These are phyloP conservation scores for Eimeria falciformis DNA, from an alignment of 169 alveolate genomes.

Conservation along the genomic window DNA sequence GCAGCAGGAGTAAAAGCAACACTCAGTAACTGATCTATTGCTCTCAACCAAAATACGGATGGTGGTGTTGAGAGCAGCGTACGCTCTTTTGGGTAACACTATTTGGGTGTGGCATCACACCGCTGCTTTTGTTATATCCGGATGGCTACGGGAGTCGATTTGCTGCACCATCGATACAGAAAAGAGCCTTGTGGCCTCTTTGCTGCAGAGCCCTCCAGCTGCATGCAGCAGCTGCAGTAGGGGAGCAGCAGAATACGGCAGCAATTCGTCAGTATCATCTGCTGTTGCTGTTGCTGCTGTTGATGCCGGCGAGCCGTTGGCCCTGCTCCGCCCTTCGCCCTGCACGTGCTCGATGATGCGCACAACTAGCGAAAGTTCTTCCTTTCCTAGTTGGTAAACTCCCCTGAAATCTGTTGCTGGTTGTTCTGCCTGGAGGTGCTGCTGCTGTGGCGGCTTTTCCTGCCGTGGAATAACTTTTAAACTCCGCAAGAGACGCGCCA, in stretches of 20 bases:
- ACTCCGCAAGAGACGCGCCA: constrained; percentile 53
- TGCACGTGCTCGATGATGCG: constrained; percentile 46
- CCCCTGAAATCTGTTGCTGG: not conserved
- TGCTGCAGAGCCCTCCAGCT: constrained; percentile 38
- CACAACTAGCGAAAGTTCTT: constrained; percentile 39
- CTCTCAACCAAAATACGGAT: not conserved
- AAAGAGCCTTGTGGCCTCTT: constrained; percentile 49
- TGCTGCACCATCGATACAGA: constrained; percentile 54
- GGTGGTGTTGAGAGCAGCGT: no score
- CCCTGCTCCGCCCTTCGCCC: not conserved
- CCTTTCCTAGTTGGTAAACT: constrained; percentile 14
- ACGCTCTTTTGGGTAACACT: no score
- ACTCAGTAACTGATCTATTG: not conserved
- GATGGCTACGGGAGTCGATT: constrained; percentile 30
- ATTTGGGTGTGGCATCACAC: no score
- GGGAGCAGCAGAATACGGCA: constrained; percentile 47
- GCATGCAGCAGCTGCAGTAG: constrained; percentile 60
- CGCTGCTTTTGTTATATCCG: constrained; percentile 20
- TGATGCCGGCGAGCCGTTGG: not conserved
- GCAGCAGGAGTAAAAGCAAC: not conserved
- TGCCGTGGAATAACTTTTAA: not conserved
- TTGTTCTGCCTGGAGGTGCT: not conserved
- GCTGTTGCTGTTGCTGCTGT: not conserved
- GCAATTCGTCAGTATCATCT: not conserved
- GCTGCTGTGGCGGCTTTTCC: not conserved